Percentiles rank a stretch among this genome's conserved stretches.
Evolutionary conservation across 2,329 filamentous ascomycete genomes (phyloP).

Genomic region (Epichloe bromicola): DNA sequence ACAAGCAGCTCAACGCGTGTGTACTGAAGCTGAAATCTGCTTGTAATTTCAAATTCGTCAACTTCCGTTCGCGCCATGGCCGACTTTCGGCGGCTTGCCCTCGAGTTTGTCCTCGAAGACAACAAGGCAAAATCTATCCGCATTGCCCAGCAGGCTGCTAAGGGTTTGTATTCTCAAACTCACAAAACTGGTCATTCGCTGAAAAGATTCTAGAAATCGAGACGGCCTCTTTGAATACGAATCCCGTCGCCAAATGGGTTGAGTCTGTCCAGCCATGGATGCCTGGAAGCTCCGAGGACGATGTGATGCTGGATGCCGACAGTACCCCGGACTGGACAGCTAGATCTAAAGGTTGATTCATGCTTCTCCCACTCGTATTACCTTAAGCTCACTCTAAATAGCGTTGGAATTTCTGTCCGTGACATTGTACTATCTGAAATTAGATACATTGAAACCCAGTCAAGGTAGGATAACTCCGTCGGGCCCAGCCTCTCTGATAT

Average conservation of each 20-base stretch:
- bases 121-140: conserved; percentile 26
- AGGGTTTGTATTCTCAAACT: conserved; percentile 16
- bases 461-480: conserved; percentile 26
- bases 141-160: conserved; percentile 33
- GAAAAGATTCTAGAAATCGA: conserved; percentile 28
- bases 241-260: conserved; percentile 40
- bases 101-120: conserved; percentile 41
- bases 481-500: background rate
- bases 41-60: background rate
- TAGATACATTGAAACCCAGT: conserved; percentile 32
- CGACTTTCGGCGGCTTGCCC: conserved; percentile 37
- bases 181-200: background rate
- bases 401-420: conserved; percentile 44
- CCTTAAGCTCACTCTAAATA: conserved; percentile 11
- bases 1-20: background rate
- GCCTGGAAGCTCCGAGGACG: conserved; percentile 27
- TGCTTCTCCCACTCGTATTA: background rate
- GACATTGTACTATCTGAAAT: conserved; percentile 36
- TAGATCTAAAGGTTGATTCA: conserved; percentile 33
- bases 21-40: background rate
- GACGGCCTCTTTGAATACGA: conserved; percentile 27
- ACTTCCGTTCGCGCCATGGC: conserved; percentile 25
- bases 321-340: conserved; percentile 38
- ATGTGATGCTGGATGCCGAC: conserved; percentile 24
- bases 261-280: conserved; percentile 43